Base-by-base conservation (phyloP, 495 filamentous ascomycete genomes). In the Barbatosphaeria neglecta region DNA sequence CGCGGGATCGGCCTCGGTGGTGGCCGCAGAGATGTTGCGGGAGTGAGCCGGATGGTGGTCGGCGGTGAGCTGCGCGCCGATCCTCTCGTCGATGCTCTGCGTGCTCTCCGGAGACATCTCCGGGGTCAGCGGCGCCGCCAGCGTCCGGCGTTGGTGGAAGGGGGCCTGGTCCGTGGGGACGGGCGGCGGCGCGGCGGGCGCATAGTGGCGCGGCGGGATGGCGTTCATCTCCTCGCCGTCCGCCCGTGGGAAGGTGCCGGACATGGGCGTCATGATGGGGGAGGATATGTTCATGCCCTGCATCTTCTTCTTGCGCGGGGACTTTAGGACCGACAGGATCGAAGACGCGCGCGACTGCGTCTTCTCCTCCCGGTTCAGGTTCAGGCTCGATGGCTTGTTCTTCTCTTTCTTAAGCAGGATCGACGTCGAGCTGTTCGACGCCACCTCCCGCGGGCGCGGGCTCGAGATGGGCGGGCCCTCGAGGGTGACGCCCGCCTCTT, bases 261-360 rank as follows among this genome's bases (percentile, higher is more conserved):
- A 72, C 63, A 66, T 66, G 19, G 75, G 74, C 13, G 73, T 77
- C 58, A 70, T 64, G 50, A 78, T 73, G 19, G 75, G 75, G 2
- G 72, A 74, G 7, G 74, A 77, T 45, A 78, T 78, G 50, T 50
- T 63, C 48, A 78, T 57, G 41, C 47, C 63, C 53, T 59, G 62
- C 16, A 53, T 51, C 40, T 62, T 63, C 59, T 66, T 69, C 60
- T 67, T 71, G 37, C 62, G 60, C 6, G 74, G 74, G 6, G 75
- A 77, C 48, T 67, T 69, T 27, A 78, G 64, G 40, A 67, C 69
- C 3, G 72, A 73, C 37, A 78, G 54, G 17, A 78, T 54, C 2
- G 75, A 75, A 3, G 73, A 72, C 38, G 67, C 50, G 27, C 70
- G 66, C 37, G 75, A 78, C 41, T 69, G 59, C 4, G 54, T 50